These are phyloP conservation scores for Quambalaria eucalypti DNA, from an alignment of 1,284 basidiomycete species.

Conservation along the genomic window DNA sequence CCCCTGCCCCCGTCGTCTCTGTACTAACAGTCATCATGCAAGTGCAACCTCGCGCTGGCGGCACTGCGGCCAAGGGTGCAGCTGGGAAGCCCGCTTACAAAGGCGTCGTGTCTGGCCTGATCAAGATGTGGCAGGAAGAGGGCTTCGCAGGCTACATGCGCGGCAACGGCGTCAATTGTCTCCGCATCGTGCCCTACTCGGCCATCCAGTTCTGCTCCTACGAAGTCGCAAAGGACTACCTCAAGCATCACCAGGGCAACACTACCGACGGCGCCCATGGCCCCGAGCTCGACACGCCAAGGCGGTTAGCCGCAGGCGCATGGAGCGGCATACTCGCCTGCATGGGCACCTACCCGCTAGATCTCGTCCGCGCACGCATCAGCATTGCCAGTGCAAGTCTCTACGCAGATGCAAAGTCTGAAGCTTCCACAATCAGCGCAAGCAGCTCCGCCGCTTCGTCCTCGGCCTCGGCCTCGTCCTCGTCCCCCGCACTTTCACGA, in stretches of 20 bases:
- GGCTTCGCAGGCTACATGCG: slow-evolving; percentile 86
- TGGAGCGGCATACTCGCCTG: slow-evolving; percentile 84
- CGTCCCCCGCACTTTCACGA: neutral
- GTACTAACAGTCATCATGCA: slow-evolving; percentile 70
- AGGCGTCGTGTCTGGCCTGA: slow-evolving; percentile 36
- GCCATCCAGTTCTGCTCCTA: slow-evolving; percentile 84
- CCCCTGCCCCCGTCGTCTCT: neutral
- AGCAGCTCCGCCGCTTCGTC: neutral
- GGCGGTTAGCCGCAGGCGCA: slow-evolving; percentile 71
- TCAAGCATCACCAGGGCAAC: neutral
- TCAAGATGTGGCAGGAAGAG: slow-evolving; percentile 77
- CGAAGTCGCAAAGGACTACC: slow-evolving; percentile 67
- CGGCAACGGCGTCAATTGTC: slow-evolving; percentile 74
- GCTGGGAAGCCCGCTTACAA: slow-evolving; percentile 33
- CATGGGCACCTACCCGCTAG: slow-evolving; percentile 82
- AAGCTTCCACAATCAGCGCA: neutral
- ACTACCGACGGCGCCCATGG: slow-evolving; percentile 44
- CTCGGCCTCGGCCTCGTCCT: neutral
- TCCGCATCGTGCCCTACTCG: slow-evolving; percentile 68
- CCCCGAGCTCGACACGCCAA: slow-evolving; percentile 72
- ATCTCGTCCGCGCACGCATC: slow-evolving; percentile 81
- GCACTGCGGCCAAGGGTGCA: slow-evolving; percentile 12
- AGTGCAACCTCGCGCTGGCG: slow-evolving; percentile 29
- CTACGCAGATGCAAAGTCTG: slow-evolving; percentile 26
- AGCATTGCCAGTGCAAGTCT: slow-evolving; percentile 61